A percentile compares a stretch with the other conserved stretches of the same genome.
Conservation (phyloP, 345 rosid species). For the Bruguiera gymnorhiza region DNA sequence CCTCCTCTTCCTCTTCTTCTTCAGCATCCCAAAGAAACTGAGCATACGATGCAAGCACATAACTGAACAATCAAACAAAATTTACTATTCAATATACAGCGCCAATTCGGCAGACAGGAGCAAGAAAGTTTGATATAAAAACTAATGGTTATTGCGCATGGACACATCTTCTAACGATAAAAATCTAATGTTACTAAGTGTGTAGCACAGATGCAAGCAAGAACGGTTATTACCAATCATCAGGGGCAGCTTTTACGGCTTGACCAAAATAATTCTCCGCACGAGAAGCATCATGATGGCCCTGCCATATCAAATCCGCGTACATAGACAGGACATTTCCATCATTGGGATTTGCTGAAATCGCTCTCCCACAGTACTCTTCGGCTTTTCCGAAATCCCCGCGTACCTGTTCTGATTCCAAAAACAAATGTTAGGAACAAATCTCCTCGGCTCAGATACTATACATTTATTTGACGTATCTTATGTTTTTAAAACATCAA, state of each 20-base stretch:
- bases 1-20: slow-evolving; percentile 58
- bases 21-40: slow-evolving; percentile 86
- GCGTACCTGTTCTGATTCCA: slow-evolving; percentile 49
- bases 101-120: not conserved
- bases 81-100: not conserved
- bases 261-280: slow-evolving; percentile 73
- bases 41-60: slow-evolving; percentile 83
- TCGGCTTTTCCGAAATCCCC: slow-evolving; percentile 66
- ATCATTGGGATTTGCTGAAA: slow-evolving; percentile 57
- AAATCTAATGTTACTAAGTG: not conserved
- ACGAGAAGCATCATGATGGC: slow-evolving; percentile 60
- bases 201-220: not conserved
- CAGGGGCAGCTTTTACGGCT: slow-evolving; percentile 79
- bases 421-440: not conserved
- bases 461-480: not conserved
- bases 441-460: not conserved
- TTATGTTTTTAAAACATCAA: too few relatives aligned
- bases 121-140: too few relatives aligned
- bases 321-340: slow-evolving; percentile 76
- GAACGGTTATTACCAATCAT: slow-evolving; percentile 58
- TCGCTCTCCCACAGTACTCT: slow-evolving; percentile 80
- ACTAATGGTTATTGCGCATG: too few relatives aligned
- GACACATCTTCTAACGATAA: not conserved
- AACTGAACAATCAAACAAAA: slow-evolving; percentile 35
- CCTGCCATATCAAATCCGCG: slow-evolving; percentile 75